A percentile compares a stretch with the other conserved stretches of the same genome.
These are phyloP conservation scores for Dactylellina haptotyla DNA, from an alignment of 2,329 filamentous ascomycete genomes.

Conservation along the genomic window DNA sequence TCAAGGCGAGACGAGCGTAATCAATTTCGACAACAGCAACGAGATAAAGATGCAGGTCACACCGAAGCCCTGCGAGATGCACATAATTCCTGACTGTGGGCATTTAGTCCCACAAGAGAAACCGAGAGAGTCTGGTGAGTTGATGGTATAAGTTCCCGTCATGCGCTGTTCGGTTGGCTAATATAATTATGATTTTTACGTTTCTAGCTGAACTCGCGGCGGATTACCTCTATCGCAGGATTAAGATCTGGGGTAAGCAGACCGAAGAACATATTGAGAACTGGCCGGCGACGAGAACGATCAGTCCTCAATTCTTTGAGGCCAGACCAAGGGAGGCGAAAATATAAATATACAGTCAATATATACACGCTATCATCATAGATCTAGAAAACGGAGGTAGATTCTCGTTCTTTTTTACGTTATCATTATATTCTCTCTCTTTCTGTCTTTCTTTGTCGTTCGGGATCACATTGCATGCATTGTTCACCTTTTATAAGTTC, in stretches of 20 bases:
- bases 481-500: too few species aligned
- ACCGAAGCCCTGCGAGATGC: slow-evolving; percentile 72
- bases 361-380: background rate
- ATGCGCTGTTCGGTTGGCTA: background rate
- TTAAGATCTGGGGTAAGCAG: slow-evolving; percentile 56
- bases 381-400: background rate
- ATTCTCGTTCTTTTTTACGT: too few species aligned
- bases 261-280: slow-evolving; percentile 21
- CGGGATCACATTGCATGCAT: too few species aligned
- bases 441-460: too few species aligned
- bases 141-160: background rate
- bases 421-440: too few species aligned
- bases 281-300: slow-evolving; percentile 23
- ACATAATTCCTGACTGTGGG: slow-evolving; percentile 73
- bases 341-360: background rate
- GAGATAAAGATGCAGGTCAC: slow-evolving; percentile 70
- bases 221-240: slow-evolving; percentile 46
- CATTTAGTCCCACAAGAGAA: slow-evolving; percentile 88
- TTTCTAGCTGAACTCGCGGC: slow-evolving; percentile 52
- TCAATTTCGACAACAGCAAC: slow-evolving; percentile 67
- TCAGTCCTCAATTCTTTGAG: slow-evolving; percentile 29
- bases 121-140: slow-evolving; percentile 72
- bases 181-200: background rate
- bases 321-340: background rate
- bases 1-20: slow-evolving; percentile 70